These are phyloP conservation scores for Fagus crenata DNA, from an alignment of 306 rosid genomes.

Conservation along the genomic window DNA sequence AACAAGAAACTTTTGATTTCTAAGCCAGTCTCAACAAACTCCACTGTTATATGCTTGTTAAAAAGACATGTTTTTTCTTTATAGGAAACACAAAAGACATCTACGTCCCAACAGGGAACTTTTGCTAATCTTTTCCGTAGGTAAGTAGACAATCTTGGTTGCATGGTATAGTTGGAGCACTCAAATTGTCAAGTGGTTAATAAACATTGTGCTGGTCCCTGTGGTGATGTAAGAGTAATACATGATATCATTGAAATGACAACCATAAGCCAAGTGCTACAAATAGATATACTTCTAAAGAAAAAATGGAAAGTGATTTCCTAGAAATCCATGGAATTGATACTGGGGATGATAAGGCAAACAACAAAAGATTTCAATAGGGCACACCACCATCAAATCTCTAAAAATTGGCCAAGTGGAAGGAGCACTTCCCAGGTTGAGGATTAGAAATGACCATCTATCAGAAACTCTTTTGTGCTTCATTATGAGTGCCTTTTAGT, in stretches of 20 bases:
- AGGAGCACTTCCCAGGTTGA: slow-evolving; percentile 31
- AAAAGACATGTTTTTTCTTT: background rate
- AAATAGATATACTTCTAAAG: slow-evolving; percentile 12
- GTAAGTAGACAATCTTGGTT: slow-evolving; percentile 30
- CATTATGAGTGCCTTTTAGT: background rate
- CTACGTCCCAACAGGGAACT: slow-evolving; percentile 11
- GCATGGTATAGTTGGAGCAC: slow-evolving; percentile 38
- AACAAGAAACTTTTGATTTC: no score
- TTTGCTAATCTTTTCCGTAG: background rate
- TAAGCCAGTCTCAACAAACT: no score
- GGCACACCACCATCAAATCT: slow-evolving; percentile 31
- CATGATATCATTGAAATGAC: slow-evolving; percentile 31
- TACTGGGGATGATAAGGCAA: slow-evolving; percentile 32
- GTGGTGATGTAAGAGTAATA: slow-evolving; percentile 28
- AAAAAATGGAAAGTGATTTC: slow-evolving; percentile 31
- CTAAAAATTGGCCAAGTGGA: slow-evolving; percentile 57
- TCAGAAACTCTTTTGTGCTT: slow-evolving; percentile 2
- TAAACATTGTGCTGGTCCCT: slow-evolving; percentile 28
- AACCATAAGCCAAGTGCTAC: slow-evolving; percentile 23
- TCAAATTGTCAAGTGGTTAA: slow-evolving; percentile 25
- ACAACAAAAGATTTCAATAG: slow-evolving; percentile 35
- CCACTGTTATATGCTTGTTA: no score
- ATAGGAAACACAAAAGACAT: background rate
- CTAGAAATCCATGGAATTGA: slow-evolving; percentile 12
- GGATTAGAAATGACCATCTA: slow-evolving; percentile 18